Evolutionary conservation across 768 basidiomycete species (phyloP).

Genomic region (Stropharia rugosoannulata): DNA sequence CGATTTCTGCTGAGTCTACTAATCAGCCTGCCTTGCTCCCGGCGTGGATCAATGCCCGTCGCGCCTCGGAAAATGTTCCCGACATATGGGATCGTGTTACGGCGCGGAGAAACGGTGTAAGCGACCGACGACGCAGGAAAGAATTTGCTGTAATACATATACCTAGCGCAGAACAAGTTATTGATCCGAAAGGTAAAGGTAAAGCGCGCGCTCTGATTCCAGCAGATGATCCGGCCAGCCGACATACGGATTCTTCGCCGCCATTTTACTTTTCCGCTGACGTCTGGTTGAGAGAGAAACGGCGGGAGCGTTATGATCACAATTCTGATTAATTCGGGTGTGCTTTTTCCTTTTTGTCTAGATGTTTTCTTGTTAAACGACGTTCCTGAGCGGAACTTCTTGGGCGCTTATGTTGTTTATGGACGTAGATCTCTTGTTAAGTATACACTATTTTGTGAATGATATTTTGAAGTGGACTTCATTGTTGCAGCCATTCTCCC

Average conservation of each 20-base stretch:
- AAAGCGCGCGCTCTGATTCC: neutral
- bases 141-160: neutral
- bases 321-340: neutral
- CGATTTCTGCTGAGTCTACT: neutral
- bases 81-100: conserved; percentile 6
- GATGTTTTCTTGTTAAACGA: neutral
- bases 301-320: neutral
- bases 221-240: no score
- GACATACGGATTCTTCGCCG: neutral
- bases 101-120: neutral
- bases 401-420: no score
- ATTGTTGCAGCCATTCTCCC: no score
- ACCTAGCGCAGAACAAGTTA: neutral
- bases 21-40: conserved; percentile 2
- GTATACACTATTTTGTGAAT: no score
- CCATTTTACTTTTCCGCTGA: conserved; percentile 13
- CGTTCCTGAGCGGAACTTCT: no score
- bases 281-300: conserved; percentile 12
- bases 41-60: conserved; percentile 6
- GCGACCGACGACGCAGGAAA: neutral
- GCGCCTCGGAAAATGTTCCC: neutral
- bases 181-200: neutral
- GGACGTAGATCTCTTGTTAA: no score
- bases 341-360: neutral
- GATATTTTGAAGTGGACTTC: no score